phyloP scores from a whole-genome alignment of 108 stramenopile genomes.

The Pelagomonas calceolata region DNA sequence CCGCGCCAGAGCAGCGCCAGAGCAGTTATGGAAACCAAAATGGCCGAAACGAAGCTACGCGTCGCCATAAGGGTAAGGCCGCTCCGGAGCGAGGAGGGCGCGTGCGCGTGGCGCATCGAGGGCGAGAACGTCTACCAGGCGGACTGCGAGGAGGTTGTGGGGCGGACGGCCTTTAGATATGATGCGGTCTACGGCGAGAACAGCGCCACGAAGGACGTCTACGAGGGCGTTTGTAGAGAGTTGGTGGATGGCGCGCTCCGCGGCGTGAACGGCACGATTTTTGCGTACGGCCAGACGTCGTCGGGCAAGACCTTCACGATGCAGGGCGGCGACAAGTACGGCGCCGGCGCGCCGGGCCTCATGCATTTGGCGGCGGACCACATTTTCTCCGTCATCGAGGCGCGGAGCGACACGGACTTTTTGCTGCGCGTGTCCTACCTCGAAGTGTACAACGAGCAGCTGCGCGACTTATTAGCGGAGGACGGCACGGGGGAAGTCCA shows the following conservation, averaged over 20 bases:
- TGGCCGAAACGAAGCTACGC: conserved; percentile 10
- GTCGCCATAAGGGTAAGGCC: conserved; percentile 91
- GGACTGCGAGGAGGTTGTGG: conserved; percentile 50
- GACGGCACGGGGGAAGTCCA: conserved; percentile 33
- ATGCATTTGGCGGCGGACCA: conserved; percentile 72
- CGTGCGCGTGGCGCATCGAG: conserved; percentile 66
- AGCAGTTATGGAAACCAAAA: no score
- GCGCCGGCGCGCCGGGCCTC: conserved; percentile 45
- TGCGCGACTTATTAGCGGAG: conserved; percentile 77
- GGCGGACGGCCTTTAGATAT: conserved; percentile 76
- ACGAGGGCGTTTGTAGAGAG: conserved; percentile 63
- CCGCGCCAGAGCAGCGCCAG: no score
- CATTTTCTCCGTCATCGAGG: conserved; percentile 58
- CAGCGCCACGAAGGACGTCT: conserved; percentile 65
- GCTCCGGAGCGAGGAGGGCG: conserved; percentile 58
- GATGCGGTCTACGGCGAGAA: conserved; percentile 79
- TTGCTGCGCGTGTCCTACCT: conserved; percentile 82
- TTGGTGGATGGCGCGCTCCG: conserved; percentile 72
- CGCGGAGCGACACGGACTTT: conserved; percentile 53
- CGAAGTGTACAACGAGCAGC: conserved; percentile 99
- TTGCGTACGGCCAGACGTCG: conserved; percentile 86
- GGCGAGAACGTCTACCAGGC: conserved; percentile 65
- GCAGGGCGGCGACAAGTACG: conserved; percentile 43
- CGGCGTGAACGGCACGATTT: conserved; percentile 95
- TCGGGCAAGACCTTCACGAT: conserved; percentile 84